Evolutionary conservation across 2,329 filamentous ascomycete genomes (phyloP).

Genomic region (Pseudonectria foliicola): DNA sequence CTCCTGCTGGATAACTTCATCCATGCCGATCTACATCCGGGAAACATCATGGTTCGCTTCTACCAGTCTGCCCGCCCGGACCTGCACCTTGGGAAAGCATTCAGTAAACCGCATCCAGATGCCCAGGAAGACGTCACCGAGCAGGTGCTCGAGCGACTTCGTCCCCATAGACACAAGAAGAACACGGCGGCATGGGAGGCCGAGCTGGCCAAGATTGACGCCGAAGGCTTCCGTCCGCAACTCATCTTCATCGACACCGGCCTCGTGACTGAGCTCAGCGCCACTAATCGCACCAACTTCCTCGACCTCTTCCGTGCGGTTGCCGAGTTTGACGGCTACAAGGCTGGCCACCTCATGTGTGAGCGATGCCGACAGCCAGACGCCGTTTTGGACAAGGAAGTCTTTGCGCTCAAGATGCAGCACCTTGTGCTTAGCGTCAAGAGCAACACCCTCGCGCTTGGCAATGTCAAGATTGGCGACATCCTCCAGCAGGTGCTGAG

Average conservation of each 20-base stretch:
- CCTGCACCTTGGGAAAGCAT: constrained; percentile 33
- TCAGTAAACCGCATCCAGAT: constrained; percentile 31
- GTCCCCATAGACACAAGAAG: constrained; percentile 58
- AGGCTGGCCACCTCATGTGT: constrained; percentile 91
- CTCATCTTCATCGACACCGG: constrained; percentile 97
- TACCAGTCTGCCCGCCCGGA: constrained; percentile 74
- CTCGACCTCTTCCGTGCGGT: constrained; percentile 92
- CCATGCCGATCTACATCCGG: constrained; percentile 91
- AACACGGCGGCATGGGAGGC: constrained; percentile 64
- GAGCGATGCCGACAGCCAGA: constrained; percentile 89
- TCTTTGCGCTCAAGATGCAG: constrained; percentile 95
- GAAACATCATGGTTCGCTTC: constrained; percentile 99
- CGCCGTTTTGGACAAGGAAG: constrained; percentile 77
- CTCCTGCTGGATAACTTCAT: constrained; percentile 95
- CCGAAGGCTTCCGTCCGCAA: constrained; percentile 85
- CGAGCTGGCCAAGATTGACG: constrained; percentile 69
- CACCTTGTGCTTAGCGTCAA: constrained; percentile 90
- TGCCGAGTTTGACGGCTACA: constrained; percentile 95
- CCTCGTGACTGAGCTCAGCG: constrained; percentile 87
- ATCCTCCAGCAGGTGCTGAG: constrained; percentile 82
- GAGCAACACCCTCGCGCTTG: constrained; percentile 80
- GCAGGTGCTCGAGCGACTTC: constrained; percentile 71
- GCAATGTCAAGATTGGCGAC: constrained; percentile 93
- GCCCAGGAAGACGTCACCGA: constrained; percentile 73
- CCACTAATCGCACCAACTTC: constrained; percentile 80